Evolutionary conservation across 1,284 basidiomycete genomes (phyloP), one percentile per base, ranked within the genome.

Genomic region (Pyrrhoderma lamaoense): DNA sequence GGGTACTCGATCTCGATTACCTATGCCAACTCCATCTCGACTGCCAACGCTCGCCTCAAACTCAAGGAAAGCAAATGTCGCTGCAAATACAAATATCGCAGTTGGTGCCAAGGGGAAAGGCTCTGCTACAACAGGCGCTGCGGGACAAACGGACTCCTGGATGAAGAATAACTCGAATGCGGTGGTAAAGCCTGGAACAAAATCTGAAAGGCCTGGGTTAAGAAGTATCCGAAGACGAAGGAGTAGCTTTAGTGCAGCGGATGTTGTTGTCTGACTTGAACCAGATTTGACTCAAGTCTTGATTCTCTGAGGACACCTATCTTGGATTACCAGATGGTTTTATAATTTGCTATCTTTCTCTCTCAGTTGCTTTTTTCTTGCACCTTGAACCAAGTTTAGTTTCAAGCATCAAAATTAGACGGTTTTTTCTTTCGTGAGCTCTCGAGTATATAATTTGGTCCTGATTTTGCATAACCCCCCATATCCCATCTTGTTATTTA

Each of bases 241-340:
- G 53, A 89, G 88, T 61, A 89, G 88, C 60, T 90, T 90, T 65
- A 88, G 87, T 62, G 72, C 82, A 52, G 85, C 85, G 8, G 85
- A 92, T 64, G 80, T 91, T 35, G 75, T 89, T 56, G 85, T 81
- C 61, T 88, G 66, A 77, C 18, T 40, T 40, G 8, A 5, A n/a
- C 38, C 7, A 22, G 5, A 22, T 18, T 42, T 27, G 36, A 37
- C n/a, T 16, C n/a, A n/a, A n/a, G n/a, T n/a, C n/a, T n/a, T n/a
- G n/a, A n/a, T n/a, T n/a, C n/a, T n/a, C n/a, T n/a, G n/a, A n/a
- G n/a, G n/a, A n/a, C n/a, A n/a, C n/a, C n/a, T n/a, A n/a, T n/a
- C n/a, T n/a, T n/a, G n/a, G n/a, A n/a, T n/a, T n/a, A n/a, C n/a
- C n/a, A n/a, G n/a, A n/a, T n/a, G n/a, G n/a, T n/a, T n/a, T n/a